Evolutionary conservation across 2,329 filamentous ascomycete species (phyloP).

Genomic region (Catunica adiposa): DNA sequence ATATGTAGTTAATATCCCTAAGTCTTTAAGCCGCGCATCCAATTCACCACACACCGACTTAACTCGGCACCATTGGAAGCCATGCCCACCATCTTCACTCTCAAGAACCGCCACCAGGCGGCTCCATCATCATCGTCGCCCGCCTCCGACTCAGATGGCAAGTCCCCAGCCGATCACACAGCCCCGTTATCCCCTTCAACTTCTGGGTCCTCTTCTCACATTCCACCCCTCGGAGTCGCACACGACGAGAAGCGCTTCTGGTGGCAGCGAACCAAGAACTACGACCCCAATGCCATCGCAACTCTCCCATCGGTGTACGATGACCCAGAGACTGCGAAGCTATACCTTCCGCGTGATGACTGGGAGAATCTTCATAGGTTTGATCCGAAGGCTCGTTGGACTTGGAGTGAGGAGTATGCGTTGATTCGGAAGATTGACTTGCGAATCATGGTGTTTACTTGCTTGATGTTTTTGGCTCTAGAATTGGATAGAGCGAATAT

Average conservation of each 20-base stretch:
- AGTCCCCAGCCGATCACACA: neutral
- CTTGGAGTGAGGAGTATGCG: constrained; percentile 24
- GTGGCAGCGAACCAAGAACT: constrained; percentile 19
- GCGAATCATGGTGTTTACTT: constrained; percentile 31
- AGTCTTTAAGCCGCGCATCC: too few species aligned
- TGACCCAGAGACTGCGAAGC: constrained; percentile 22
- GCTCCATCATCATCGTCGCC: neutral
- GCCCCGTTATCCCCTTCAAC: constrained; percentile 3
- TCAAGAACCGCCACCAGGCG: neutral
- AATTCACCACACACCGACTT: neutral
- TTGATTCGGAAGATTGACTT: constrained; percentile 26
- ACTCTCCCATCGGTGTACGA: constrained; percentile 26
- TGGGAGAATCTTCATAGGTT: constrained; percentile 31
- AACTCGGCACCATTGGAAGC: neutral
- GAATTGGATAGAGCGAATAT: constrained; percentile 35
- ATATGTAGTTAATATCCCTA: too few species aligned
- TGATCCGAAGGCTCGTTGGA: constrained; percentile 29
- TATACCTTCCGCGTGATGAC: constrained; percentile 20
- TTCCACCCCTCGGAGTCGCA: constrained; percentile 20
- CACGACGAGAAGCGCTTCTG: constrained; percentile 20
- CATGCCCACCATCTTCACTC: neutral
- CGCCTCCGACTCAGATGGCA: neutral
- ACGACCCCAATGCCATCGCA: constrained; percentile 20
- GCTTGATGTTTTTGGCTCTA: constrained; percentile 26
- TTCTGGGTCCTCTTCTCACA: neutral